Conservation (phyloP, 495 filamentous ascomycete species). For the Aspergillus ostianus region DNA sequence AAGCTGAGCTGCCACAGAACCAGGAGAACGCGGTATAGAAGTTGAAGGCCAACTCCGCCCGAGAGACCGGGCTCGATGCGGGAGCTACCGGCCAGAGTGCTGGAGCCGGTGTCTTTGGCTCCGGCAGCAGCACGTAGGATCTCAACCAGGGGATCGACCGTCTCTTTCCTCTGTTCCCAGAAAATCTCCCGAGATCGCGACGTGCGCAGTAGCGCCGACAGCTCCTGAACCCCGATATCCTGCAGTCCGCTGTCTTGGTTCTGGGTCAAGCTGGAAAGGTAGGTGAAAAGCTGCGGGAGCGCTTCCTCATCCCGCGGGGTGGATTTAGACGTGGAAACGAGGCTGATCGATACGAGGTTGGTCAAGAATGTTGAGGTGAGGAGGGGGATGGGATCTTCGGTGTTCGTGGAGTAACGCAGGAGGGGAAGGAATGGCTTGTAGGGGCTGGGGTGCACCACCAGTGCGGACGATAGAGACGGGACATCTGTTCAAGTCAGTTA, state of each 20-base stretch:
- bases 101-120: constrained; percentile 63
- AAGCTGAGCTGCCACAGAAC: constrained; percentile 96
- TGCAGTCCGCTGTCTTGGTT: constrained; percentile 84
- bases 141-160: constrained; percentile 74
- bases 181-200: constrained; percentile 75
- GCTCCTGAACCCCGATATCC: constrained; percentile 91
- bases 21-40: constrained; percentile 90
- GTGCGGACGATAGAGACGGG: constrained; percentile 68
- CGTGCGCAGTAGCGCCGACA: constrained; percentile 81
- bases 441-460: constrained; percentile 72
- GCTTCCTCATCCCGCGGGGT: constrained; percentile 65
- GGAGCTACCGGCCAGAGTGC: constrained; percentile 64
- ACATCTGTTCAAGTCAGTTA: constrained; percentile 55
- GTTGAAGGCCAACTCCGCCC: constrained; percentile 85
- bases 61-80: constrained; percentile 63
- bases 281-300: constrained; percentile 80
- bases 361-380: constrained; percentile 87
- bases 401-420: constrained; percentile 72
- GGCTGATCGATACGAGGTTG: constrained; percentile 70
- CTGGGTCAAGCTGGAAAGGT: constrained; percentile 76
- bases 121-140: constrained; percentile 80
- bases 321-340: constrained; percentile 54
- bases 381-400: constrained; percentile 84
- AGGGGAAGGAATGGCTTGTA: constrained; percentile 86
- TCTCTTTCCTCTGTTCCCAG: constrained; percentile 84